Conservation (phyloP, 371 early-diverging fungal species). For the Apophysomyces variabilis region DNA sequence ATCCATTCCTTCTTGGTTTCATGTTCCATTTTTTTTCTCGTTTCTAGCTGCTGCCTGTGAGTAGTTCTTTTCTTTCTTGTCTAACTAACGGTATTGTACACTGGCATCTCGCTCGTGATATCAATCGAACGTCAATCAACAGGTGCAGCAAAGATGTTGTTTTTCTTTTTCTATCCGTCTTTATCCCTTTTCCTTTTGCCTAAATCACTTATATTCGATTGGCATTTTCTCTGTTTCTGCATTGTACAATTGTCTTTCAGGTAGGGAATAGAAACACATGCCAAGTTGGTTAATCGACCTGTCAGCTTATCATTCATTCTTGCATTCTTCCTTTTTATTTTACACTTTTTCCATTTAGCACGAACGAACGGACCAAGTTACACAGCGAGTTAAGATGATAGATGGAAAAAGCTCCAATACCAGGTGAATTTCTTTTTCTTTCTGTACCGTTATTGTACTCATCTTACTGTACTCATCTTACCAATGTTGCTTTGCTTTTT, state of each 20-base stretch:
- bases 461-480: too few species aligned
- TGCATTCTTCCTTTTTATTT: not conserved
- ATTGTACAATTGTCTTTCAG: too few species aligned
- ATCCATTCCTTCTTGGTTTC: not conserved
- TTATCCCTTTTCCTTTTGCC: not conserved
- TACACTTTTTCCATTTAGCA: not conserved
- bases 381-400: not conserved
- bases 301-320: too few species aligned
- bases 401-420: not conserved
- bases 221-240: not conserved
- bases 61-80: conserved; percentile 11
- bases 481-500: too few species aligned
- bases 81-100: not conserved
- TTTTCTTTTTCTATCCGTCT: not conserved
- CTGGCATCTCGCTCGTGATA: not conserved
- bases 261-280: too few species aligned
- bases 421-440: conserved; percentile 7
- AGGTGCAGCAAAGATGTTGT: too few species aligned
- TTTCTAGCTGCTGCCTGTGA: not conserved
- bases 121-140: too few species aligned
- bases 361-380: not conserved
- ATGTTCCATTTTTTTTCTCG: not conserved
- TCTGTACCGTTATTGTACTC: not conserved
- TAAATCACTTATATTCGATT: not conserved
- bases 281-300: too few species aligned